These are phyloP conservation scores for Vitellaria paradoxa DNA, from an alignment of 179 eudicot genomes.

Conservation along the genomic window DNA sequence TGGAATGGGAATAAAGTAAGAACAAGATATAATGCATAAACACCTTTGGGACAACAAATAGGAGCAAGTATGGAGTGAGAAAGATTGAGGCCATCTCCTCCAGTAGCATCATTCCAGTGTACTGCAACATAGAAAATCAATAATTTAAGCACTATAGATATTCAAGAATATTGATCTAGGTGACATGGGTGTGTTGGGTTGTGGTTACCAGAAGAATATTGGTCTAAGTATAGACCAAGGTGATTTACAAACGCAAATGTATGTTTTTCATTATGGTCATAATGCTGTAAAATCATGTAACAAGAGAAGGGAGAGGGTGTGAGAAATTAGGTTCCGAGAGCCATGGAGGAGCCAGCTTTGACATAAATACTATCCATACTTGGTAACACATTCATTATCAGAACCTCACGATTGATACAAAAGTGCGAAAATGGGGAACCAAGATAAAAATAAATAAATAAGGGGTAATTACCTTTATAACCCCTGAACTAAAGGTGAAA, in stretches of 20 bases:
- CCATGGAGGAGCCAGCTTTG: neutral
- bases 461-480: no score
- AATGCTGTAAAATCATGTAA: neutral
- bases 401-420: neutral
- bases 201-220: neutral
- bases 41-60: constrained; percentile 84
- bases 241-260: neutral
- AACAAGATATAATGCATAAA: constrained; percentile 14
- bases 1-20: neutral
- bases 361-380: neutral
- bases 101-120: constrained; percentile 88
- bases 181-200: no score
- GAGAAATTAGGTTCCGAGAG: neutral
- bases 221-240: neutral
- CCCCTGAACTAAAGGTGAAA: neutral
- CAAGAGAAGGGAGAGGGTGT: neutral
- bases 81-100: constrained; percentile 99
- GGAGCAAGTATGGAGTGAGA: constrained; percentile 83
- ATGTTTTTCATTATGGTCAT: neutral
- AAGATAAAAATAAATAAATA: neutral
- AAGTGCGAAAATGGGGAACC: neutral
- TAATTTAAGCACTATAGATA: neutral
- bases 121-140: constrained; percentile 44
- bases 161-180: neutral
- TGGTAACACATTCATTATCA: neutral